A percentile compares a stretch with the other conserved stretches of the same genome.
Conservation (phyloP, 371 early-diverging fungal species). For the Coemansia sp. region DNA sequence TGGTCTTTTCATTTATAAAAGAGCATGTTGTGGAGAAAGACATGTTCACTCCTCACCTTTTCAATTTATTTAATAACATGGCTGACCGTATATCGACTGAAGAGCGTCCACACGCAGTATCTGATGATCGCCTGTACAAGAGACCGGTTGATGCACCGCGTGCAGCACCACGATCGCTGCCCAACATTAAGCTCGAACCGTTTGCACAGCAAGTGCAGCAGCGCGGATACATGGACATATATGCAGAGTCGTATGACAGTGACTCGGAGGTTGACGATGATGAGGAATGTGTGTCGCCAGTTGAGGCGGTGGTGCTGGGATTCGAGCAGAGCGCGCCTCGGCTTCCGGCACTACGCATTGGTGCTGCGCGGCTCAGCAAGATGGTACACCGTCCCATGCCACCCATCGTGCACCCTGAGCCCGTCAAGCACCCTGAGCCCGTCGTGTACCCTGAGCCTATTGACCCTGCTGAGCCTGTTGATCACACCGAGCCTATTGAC, state of each 20-base stretch:
- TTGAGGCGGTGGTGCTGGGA: conserved; percentile 16
- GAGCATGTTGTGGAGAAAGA: too few species aligned
- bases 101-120: not conserved
- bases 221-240: conserved; percentile 17
- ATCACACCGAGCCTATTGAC: not conserved
- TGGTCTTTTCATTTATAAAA: too few species aligned
- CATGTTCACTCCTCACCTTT: too few species aligned
- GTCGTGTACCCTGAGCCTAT: too few species aligned
- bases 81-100: not conserved
- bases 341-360: conserved; percentile 21
- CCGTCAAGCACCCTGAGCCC: too few species aligned
- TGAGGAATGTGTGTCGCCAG: conserved; percentile 5
- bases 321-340: conserved; percentile 26
- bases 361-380: conserved; percentile 38
- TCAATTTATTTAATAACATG: not conserved
- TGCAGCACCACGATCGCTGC: conserved; percentile 11
- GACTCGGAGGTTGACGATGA: conserved; percentile 3
- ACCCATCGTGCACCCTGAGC: too few species aligned
- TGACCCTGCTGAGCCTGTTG: too few species aligned
- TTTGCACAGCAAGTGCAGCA: not conserved
- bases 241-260: conserved; percentile 24
- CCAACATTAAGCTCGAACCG: conserved; percentile 11
- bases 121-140: conserved; percentile 1
- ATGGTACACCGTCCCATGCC: conserved; percentile 14
- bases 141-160: not conserved